phyloP scores from a whole-genome alignment of 176 grass and related monocot species.

The Oryza meridionalis region DNA sequence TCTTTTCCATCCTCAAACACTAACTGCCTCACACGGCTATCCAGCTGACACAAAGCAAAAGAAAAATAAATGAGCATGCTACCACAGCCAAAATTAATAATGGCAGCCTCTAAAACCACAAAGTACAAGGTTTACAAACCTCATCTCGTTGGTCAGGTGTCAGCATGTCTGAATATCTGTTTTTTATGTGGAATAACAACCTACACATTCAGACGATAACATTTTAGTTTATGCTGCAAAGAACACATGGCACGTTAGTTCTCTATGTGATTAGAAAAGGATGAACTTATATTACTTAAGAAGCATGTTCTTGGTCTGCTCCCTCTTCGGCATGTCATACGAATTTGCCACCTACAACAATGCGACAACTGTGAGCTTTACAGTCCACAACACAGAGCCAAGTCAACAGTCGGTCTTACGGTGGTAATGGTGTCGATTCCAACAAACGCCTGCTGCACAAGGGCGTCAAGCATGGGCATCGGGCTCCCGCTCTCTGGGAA shows the following conservation, averaged over 20 bases:
- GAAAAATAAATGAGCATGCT: conserved; percentile 24
- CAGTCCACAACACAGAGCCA: not conserved
- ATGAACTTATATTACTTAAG: conserved; percentile 55
- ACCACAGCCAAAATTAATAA: conserved; percentile 7
- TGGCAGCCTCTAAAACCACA: conserved; percentile 11
- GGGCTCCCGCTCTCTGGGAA: conserved; percentile 65
- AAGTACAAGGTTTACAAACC: conserved; percentile 45
- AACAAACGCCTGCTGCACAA: conserved; percentile 78
- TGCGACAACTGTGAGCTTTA: conserved; percentile 15
- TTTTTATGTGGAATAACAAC: conserved; percentile 86
- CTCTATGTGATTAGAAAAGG: conserved; percentile 30
- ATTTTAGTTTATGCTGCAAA: conserved; percentile 35
- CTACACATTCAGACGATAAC: conserved; percentile 48
- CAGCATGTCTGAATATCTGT: conserved; percentile 76
- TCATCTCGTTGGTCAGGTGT: conserved; percentile 60
- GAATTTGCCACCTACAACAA: conserved; percentile 61
- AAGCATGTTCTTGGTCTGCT: conserved; percentile 67
- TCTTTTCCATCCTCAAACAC: conserved; percentile 69
- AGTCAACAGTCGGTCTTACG: conserved; percentile 51
- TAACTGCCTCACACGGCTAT: conserved; percentile 67
- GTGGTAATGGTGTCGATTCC: conserved; percentile 65
- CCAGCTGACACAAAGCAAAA: conserved; percentile 65
- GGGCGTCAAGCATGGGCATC: conserved; percentile 67
- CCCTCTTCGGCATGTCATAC: conserved; percentile 55
- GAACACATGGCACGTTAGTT: conserved; percentile 17